Conservation (phyloP, 208 protist genomes). For the Lotmaria passim region DNA sequence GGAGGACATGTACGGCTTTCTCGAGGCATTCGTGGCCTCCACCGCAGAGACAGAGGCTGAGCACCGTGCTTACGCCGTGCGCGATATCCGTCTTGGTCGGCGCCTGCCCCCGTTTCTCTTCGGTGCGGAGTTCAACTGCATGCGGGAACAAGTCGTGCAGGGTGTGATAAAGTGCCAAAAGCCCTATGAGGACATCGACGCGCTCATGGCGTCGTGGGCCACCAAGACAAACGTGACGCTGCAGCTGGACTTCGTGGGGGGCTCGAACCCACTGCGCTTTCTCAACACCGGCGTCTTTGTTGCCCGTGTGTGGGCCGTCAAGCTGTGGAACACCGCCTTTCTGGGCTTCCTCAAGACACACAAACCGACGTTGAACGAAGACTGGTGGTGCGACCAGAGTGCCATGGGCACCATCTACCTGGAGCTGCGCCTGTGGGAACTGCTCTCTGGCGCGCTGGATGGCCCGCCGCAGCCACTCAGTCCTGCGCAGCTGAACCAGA, state of each 20-base stretch:
- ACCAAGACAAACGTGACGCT: conserved; percentile 1
- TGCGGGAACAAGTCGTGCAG: conserved; percentile 7
- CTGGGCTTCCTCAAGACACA: conserved; percentile 9
- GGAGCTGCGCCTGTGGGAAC: conserved; percentile 17
- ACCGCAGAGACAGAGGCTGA: conserved; percentile 10
- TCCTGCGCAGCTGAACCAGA: neutral
- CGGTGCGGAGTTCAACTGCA: conserved; percentile 10
- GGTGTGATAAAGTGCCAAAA: neutral
- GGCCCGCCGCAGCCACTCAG: neutral
- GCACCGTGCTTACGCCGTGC: conserved; percentile 12
- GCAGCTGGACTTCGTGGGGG: neutral
- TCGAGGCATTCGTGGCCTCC: conserved; percentile 18
- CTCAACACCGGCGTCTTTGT: conserved; percentile 16
- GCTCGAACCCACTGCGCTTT: neutral
- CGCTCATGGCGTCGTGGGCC: neutral
- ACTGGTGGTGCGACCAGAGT: conserved; percentile 22
- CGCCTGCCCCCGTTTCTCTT: conserved; percentile 9
- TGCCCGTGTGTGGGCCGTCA: conserved; percentile 18
- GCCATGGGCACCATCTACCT: conserved; percentile 2
- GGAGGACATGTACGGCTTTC: conserved; percentile 15
- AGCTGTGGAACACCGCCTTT: conserved; percentile 9
- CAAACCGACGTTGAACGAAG: neutral
- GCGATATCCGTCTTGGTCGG: conserved; percentile 10
- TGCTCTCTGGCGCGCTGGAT: conserved; percentile 6
- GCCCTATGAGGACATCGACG: neutral